Evolutionary conservation across 73 alveolate species (phyloP).

Genomic region (Blepharisma stoltei): DNA sequence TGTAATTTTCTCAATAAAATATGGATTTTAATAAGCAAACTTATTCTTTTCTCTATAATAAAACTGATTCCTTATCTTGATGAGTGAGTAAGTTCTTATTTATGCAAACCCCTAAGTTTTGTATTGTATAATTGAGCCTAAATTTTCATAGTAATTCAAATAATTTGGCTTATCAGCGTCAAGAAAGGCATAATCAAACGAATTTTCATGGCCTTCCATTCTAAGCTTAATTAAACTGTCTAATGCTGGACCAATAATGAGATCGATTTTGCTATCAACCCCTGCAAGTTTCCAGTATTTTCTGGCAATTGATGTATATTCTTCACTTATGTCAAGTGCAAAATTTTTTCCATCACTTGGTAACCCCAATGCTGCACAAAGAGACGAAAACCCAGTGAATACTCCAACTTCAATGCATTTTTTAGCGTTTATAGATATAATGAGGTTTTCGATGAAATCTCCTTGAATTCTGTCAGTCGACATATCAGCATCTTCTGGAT

Average conservation of each 20-base stretch:
- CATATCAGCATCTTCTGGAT: constrained; percentile 34
- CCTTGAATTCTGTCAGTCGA: constrained; percentile 42
- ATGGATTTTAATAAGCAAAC: too few relatives aligned
- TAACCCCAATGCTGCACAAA: constrained; percentile 45
- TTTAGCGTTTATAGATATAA: constrained; percentile 35
- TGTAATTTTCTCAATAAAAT: too few relatives aligned
- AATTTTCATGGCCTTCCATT: constrained; percentile 35
- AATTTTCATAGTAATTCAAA: constrained; percentile 47
- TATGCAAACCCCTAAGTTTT: too few relatives aligned
- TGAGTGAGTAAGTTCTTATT: too few relatives aligned
- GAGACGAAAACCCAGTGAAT: constrained; percentile 65
- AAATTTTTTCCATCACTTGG: constrained; percentile 52
- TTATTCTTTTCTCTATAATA: too few relatives aligned
- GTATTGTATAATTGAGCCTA: too few relatives aligned
- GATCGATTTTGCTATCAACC: constrained; percentile 41
- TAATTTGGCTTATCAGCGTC: constrained; percentile 64
- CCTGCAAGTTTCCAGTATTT: constrained; percentile 56
- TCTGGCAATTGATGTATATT: constrained; percentile 42
- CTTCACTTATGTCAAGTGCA: constrained; percentile 47
- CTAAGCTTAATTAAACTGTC: constrained; percentile 33
- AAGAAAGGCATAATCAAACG: constrained; percentile 57
- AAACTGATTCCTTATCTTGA: too few relatives aligned
- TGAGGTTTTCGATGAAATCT: constrained; percentile 42
- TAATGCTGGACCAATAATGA: constrained; percentile 39
- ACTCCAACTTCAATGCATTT: constrained; percentile 59